These are phyloP conservation scores for Leucaena leucocephala DNA, from an alignment of 306 rosid species.

Conservation along the genomic window DNA sequence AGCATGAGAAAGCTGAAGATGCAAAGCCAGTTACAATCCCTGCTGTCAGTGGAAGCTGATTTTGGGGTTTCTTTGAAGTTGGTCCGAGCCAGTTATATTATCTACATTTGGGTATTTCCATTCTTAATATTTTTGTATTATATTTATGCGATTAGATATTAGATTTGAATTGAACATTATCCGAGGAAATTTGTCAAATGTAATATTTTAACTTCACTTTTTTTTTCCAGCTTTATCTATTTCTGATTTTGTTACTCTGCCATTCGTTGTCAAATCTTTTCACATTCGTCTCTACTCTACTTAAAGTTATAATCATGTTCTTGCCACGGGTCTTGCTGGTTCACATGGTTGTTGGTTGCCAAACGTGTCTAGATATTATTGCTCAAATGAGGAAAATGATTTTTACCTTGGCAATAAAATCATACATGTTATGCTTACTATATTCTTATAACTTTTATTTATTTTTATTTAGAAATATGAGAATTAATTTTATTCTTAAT, in stretches of 20 bases:
- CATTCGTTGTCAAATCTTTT: neutral
- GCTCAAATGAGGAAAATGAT: no score
- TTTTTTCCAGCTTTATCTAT: neutral
- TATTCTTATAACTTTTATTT: neutral
- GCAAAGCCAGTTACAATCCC: constrained; percentile 50
- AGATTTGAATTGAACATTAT: neutral
- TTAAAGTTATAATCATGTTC: neutral
- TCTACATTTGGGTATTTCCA: constrained; percentile 28
- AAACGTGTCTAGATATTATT: neutral
- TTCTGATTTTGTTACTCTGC: neutral
- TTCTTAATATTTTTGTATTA: constrained; percentile 40
- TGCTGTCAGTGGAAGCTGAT: constrained; percentile 40
- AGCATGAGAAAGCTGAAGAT: constrained; percentile 74
- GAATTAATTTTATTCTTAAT: no score
- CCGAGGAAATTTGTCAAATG: neutral
- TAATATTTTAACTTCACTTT: neutral
- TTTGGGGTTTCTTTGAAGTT: constrained; percentile 3
- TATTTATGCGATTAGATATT: neutral
- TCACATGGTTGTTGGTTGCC: neutral
- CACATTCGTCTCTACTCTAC: neutral
- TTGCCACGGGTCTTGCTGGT: neutral
- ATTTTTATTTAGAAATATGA: neutral
- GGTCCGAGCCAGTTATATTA: constrained; percentile 3
- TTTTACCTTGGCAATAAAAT: no score
- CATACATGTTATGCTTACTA: neutral